These are phyloP conservation scores for Lomentospora prolificans DNA, from an alignment of 2,329 filamentous ascomycete genomes.

Conservation along the genomic window DNA sequence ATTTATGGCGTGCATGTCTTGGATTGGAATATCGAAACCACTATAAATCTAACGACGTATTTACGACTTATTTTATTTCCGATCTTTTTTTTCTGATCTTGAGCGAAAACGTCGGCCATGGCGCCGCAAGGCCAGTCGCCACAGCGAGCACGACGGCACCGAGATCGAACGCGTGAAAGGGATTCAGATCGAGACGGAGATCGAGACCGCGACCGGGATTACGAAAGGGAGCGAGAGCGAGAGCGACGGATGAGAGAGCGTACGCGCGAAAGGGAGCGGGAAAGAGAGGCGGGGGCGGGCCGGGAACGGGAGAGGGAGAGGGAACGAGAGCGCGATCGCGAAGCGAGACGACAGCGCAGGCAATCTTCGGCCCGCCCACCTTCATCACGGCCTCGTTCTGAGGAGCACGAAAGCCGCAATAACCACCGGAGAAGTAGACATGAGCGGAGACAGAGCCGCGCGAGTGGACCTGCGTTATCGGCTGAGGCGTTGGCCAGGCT, in stretches of 20 bases:
- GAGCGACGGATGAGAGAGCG: constrained; percentile 3
- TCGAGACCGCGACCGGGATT: constrained; percentile 2
- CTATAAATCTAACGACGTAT: too few species aligned
- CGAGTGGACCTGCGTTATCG: constrained; percentile 25
- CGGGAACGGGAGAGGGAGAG: constrained; percentile 2
- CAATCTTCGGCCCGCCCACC: constrained; percentile 5
- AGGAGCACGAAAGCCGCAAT: constrained; percentile 13
- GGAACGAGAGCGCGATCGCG: not conserved
- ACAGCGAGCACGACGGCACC: constrained; percentile 5
- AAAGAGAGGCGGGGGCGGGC: not conserved
- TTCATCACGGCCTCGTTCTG: not conserved
- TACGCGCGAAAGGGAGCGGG: not conserved
- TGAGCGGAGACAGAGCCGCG: constrained; percentile 14
- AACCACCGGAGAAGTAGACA: constrained; percentile 23
- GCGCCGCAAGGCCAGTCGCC: constrained; percentile 6
- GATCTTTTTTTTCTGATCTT: too few species aligned
- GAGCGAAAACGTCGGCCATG: not conserved
- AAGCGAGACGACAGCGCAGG: constrained; percentile 4
- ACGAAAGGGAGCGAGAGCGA: constrained; percentile 1
- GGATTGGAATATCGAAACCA: not conserved
- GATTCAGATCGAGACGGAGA: constrained; percentile 9
- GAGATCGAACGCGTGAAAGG: constrained; percentile 10
- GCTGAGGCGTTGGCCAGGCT: constrained; percentile 55
- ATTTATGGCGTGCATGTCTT: not conserved
- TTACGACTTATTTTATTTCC: not conserved